A percentile compares a stretch with the other conserved stretches of the same genome.
phyloP scores from a whole-genome alignment of 306 rosid species.

The Dryas octopetala region DNA sequence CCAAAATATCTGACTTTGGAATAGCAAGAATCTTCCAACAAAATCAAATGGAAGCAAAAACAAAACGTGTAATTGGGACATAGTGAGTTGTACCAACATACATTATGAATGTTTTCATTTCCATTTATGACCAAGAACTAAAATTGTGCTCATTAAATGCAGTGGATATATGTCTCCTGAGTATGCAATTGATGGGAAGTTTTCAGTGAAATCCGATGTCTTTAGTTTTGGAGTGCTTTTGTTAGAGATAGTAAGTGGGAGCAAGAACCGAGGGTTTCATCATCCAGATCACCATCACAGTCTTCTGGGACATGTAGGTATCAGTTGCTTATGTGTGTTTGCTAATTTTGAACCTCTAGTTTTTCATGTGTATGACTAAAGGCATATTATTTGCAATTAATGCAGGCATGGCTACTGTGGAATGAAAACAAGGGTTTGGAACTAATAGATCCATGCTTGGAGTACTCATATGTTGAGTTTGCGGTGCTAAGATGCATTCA shows the following conservation, averaged over 20 bases:
- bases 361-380: not conserved
- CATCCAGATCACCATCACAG: slow-evolving; percentile 11
- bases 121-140: not conserved
- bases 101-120: not conserved
- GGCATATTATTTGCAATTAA: not conserved
- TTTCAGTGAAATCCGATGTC: slow-evolving; percentile 17
- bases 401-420: slow-evolving; percentile 21
- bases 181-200: slow-evolving; percentile 23
- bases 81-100: slow-evolving; percentile 6
- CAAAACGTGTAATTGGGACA: slow-evolving; percentile 23
- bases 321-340: no score
- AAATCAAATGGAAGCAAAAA: slow-evolving; percentile 3
- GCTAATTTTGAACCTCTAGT: not conserved
- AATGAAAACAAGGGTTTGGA: slow-evolving; percentile 11
- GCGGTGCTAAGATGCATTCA: slow-evolving; percentile 23
- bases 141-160: not conserved
- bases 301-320: slow-evolving; percentile 23
- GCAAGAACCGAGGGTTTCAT: slow-evolving; percentile 13
- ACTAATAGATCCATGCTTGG: slow-evolving; percentile 10
- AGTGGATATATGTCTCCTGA: slow-evolving; percentile 30
- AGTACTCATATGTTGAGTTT: slow-evolving; percentile 3
- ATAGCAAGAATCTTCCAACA: slow-evolving; percentile 20
- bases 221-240: slow-evolving; percentile 25
- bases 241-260: slow-evolving; percentile 25
- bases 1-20: slow-evolving; percentile 31